Base-by-base conservation (phyloP, 176 grass and related monocot genomes). In the Paspalum vaginatum region DNA sequence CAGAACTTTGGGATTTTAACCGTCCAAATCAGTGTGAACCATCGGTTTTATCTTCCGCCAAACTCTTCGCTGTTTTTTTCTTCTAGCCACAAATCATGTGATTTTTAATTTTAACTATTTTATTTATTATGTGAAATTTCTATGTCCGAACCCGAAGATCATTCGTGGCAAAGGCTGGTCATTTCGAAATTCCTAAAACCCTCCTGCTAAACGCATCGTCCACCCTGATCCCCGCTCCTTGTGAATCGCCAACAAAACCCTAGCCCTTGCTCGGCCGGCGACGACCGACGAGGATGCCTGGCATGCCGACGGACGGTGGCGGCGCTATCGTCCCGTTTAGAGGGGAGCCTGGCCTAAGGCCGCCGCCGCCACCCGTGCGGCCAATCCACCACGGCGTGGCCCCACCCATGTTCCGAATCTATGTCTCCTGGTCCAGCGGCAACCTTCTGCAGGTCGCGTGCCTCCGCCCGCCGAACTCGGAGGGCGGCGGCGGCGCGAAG, bases 381-480 rank as follows among this genome's bases (percentile, higher is more conserved):
- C 81, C 66, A 20, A 84, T 98, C 53, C 84, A 60, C 68, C 95
- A 98, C 79, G 88, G 95, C 15, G 44, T 95, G 72, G 50, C 76
- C 41, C 80, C 81, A 17, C 92, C 95, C 43, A 81, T 95, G 64
- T 90, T 75, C 72, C 95, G 95, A 78, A 85, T 95, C 60, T 92
- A 82, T 50, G 67, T 98, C 70, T 91, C 92, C 70, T 98, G 92
- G 92, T 95, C 92, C 16, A 85, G 92, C 51, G 92, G 95, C 53
- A 93, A 92, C 64, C 85, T 93, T 77, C 88, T 95, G n/a, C 92
- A 95, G 68, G 75, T 98, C 25, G 89, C 95, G 44, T 98, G 92
- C 78, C 84, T 98, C 53, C 86, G 84, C 6, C 79, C 71, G 17
- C 77, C 85, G 24, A 73, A 84, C 2, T 39, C 58, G 2, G 83